Conservation (phyloP, 495 filamentous ascomycete species). For the Hypoxylon lienhwacheense region DNA sequence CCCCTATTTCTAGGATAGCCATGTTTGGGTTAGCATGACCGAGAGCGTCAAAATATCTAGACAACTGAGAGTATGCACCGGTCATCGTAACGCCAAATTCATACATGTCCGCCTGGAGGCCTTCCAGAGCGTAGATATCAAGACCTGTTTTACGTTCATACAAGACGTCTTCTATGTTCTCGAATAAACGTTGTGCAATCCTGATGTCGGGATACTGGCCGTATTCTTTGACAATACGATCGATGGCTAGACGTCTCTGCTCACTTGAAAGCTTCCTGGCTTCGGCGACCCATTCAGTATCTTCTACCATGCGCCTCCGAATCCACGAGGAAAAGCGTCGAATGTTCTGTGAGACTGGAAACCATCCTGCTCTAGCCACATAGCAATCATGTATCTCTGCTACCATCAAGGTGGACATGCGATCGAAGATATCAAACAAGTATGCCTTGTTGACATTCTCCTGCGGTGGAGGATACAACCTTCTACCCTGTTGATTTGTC, state of each 20-base stretch:
- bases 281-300: neutral
- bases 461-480: constrained; percentile 12
- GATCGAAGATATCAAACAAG: neutral
- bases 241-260: neutral
- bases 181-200: constrained; percentile 6
- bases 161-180: constrained; percentile 44
- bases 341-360: neutral
- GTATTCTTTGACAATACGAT: neutral
- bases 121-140: constrained; percentile 42
- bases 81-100: constrained; percentile 32
- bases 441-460: constrained; percentile 2
- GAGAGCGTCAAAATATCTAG: constrained; percentile 23
- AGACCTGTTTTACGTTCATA: constrained; percentile 42
- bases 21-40: constrained; percentile 42
- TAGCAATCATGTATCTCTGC: neutral
- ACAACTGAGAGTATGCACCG: constrained; percentile 28
- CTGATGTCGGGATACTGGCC: neutral
- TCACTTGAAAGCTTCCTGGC: neutral
- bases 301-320: neutral
- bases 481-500: neutral
- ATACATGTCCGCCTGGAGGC: constrained; percentile 45
- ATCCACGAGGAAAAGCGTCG: constrained; percentile 18
- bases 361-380: neutral
- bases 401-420: neutral
- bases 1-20: constrained; percentile 57